These are phyloP conservation scores for Pichia nanzhaoensis DNA, from an alignment of 805 yeast genomes.

Conservation along the genomic window DNA sequence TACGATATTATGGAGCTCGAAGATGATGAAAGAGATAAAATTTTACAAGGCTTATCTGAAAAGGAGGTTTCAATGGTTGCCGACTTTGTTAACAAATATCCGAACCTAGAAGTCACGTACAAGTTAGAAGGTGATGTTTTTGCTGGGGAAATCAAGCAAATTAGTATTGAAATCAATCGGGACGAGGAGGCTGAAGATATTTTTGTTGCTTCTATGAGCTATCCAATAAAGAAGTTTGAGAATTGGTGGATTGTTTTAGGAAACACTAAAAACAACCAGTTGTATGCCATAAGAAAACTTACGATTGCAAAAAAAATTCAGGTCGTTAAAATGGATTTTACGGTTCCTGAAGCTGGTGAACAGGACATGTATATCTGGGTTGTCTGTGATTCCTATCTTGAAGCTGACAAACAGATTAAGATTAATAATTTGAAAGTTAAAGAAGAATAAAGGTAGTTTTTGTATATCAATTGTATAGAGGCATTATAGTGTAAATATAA, in stretches of 20 bases:
- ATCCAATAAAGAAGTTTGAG: slow-evolving; percentile 56
- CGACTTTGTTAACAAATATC: slow-evolving; percentile 82
- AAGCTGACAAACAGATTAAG: slow-evolving; percentile 80
- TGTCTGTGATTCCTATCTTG: slow-evolving; percentile 86
- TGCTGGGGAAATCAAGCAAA: slow-evolving; percentile 39
- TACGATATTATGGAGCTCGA: slow-evolving; percentile 72
- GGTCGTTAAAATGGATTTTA: slow-evolving; percentile 45
- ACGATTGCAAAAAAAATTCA: slow-evolving; percentile 47
- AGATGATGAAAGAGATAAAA: slow-evolving; percentile 53
- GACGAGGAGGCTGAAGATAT: slow-evolving; percentile 74
- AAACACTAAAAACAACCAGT: slow-evolving; percentile 46
- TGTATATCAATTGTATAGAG: not conserved
- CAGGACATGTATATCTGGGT: slow-evolving; percentile 71
- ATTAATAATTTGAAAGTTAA: slow-evolving; percentile 5
- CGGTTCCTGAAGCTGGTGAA: slow-evolving; percentile 53
- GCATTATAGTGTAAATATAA: too few species aligned
- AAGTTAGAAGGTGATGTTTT: slow-evolving; percentile 38
- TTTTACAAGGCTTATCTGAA: slow-evolving; percentile 48
- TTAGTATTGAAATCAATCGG: slow-evolving; percentile 47
- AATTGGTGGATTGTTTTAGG: slow-evolving; percentile 90
- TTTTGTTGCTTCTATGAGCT: slow-evolving; percentile 50
- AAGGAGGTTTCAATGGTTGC: slow-evolving; percentile 61
- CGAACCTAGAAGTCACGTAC: slow-evolving; percentile 69
- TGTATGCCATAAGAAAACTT: slow-evolving; percentile 69
- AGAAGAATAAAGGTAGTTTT: not conserved